phyloP scores from a whole-genome alignment of 2,329 filamentous ascomycete genomes.

The Diaporthe capsici region DNA sequence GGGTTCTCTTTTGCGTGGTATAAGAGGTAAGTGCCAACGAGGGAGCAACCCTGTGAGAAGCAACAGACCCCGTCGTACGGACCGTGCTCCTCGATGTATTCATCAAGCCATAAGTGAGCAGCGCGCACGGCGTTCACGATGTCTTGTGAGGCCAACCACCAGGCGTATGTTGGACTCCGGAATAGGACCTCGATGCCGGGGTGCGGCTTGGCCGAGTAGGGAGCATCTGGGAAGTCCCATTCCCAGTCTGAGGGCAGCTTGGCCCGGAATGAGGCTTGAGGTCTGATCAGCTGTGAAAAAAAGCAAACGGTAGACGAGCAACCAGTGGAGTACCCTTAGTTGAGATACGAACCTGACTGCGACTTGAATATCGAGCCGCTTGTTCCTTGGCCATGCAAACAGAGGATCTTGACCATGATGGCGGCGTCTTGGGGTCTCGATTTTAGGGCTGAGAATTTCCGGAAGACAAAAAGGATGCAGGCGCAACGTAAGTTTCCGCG shows the following conservation, averaged over 20 bases:
- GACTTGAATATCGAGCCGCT: conserved; percentile 54
- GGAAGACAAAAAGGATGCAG: neutral
- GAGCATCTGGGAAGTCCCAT: conserved; percentile 55
- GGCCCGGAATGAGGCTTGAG: conserved; percentile 51
- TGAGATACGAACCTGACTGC: conserved; percentile 51
- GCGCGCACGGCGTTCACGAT: conserved; percentile 50
- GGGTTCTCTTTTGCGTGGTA: conserved; percentile 53
- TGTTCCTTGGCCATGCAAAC: conserved; percentile 55
- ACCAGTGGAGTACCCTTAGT: neutral
- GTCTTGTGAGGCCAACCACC: conserved; percentile 47
- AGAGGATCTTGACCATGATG: conserved; percentile 51
- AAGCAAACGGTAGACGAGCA: neutral
- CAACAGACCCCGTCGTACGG: conserved; percentile 54
- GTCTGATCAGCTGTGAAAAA: conserved; percentile 8
- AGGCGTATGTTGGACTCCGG: conserved; percentile 47
- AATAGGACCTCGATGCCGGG: conserved; percentile 53
- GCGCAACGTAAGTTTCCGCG: conserved; percentile 8
- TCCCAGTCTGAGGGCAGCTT: conserved; percentile 50
- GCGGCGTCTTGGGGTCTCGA: conserved; percentile 5
- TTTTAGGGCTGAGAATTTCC: neutral
- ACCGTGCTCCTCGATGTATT: conserved; percentile 51
- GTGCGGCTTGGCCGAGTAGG: conserved; percentile 49
- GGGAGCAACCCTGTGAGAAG: conserved; percentile 56
- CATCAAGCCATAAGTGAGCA: conserved; percentile 54
- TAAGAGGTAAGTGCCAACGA: conserved; percentile 57